Percentiles rank a stretch among this genome's conserved stretches.
These are phyloP conservation scores for Pseudotulostoma volvatum DNA, from an alignment of 495 filamentous ascomycete genomes.

Conservation along the genomic window DNA sequence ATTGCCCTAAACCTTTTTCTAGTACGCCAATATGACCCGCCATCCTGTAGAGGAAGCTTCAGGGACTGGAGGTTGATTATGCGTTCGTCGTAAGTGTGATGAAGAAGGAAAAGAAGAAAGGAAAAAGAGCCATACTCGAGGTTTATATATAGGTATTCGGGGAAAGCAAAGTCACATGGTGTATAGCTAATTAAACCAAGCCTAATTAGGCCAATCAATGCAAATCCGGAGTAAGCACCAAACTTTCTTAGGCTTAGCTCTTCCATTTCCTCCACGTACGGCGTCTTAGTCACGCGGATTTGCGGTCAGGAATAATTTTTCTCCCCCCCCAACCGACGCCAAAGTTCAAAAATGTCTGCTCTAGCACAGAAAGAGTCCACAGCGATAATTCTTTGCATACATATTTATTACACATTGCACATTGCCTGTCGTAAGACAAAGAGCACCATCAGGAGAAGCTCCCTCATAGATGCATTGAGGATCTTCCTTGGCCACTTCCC, in stretches of 20 bases:
- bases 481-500: background rate
- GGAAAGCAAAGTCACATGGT: too few relatives aligned
- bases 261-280: too few relatives aligned
- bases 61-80: conserved; percentile 39
- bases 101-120: conserved; percentile 13
- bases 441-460: background rate
- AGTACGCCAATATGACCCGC: conserved; percentile 40
- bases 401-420: background rate
- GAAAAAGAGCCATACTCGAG: background rate
- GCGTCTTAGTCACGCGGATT: too few relatives aligned
- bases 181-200: too few relatives aligned
- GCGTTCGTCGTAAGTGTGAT: conserved; percentile 34
- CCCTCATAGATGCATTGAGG: background rate
- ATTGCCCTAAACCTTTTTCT: conserved; percentile 19
- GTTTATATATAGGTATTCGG: too few relatives aligned
- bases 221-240: background rate
- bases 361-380: too few relatives aligned
- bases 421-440: background rate
- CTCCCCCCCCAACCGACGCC: background rate
- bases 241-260: too few relatives aligned
- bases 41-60: conserved; percentile 23
- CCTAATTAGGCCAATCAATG: too few relatives aligned
- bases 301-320: background rate
- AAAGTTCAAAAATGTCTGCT: too few relatives aligned
- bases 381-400: too few relatives aligned